These are phyloP conservation scores for Monilinia fructicola DNA, from an alignment of 2,329 filamentous ascomycete genomes.

Conservation along the genomic window DNA sequence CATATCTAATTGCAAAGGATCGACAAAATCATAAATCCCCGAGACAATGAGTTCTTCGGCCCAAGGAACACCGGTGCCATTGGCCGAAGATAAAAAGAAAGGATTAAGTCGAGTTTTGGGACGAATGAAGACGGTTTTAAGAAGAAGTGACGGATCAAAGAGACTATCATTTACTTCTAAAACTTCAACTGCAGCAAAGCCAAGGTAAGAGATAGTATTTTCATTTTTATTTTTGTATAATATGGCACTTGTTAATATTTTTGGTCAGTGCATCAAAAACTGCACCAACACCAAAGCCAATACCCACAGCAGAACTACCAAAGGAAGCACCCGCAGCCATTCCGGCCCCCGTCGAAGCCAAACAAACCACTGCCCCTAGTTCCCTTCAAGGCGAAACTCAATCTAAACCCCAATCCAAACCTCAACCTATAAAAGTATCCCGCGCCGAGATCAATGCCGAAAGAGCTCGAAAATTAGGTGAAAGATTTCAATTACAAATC, in stretches of 20 bases:
- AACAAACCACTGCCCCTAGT: conserved; percentile 8
- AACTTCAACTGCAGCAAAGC: conserved; percentile 24
- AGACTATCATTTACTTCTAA: conserved; percentile 32
- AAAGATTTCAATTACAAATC: conserved; percentile 42
- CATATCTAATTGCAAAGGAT: neutral
- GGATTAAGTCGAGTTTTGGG: conserved; percentile 33
- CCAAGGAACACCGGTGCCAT: conserved; percentile 27
- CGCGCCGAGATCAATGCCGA: conserved; percentile 38
- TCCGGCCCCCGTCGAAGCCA: conserved; percentile 13
- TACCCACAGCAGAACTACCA: neutral
- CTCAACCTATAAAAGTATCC: conserved; percentile 31
- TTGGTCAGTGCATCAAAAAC: neutral
- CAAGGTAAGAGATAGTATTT: conserved; percentile 29
- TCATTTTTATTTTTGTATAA: neutral
- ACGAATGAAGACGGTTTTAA: conserved; percentile 38
- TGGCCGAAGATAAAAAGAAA: conserved; percentile 33
- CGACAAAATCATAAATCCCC: conserved; percentile 9
- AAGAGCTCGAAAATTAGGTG: conserved; percentile 41
- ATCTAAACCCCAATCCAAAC: neutral
- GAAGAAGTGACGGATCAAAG: conserved; percentile 35
- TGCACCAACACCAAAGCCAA: neutral
- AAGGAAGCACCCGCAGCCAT: conserved; percentile 19
- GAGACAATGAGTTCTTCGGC: conserved; percentile 35
- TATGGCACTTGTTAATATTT: neutral
- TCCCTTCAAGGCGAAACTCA: neutral